Evolutionary conservation across 345 rosid species (phyloP), one percentile per base, ranked within the genome.

Genomic region (Citrus reticulata): DNA sequence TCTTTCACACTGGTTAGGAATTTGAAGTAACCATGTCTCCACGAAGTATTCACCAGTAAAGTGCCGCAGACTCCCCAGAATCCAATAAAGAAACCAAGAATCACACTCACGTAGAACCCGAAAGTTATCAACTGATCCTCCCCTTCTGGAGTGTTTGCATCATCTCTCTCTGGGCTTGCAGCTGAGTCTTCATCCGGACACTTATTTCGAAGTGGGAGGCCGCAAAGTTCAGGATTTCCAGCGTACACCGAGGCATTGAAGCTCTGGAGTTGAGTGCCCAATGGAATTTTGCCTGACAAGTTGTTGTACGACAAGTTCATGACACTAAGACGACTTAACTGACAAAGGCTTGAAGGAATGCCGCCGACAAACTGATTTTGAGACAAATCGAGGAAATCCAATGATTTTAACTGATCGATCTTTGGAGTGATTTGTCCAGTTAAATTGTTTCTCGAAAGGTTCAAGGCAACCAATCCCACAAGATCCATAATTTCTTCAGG

Each of bases 381-480:
- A 0, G 90, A 85, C n/a, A 87, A 54, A 74, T 86, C 87, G 17
- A 85, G 85, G 27, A 40, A 68, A 4, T 82, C 67, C 4, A 87
- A 78, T 10, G 27, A 61, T 39, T 70, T 34, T 34, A 82, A 80
- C 75, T 68, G 77, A 73, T 84, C 85, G 22, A 72, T 68, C 70
- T 63, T 66, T 6, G 2, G 32, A 42, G 84, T 88, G 55, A 88
- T 82, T 20, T n/a, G 1, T 68, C 72, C 72, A 4, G 54, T 37
- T 5, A 68, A 22, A 40, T 40, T 68, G 35, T 34, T 34, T 34
- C 35, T 34, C 35, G 6, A 34, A 34, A 81, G 51, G 11, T 81
- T 81, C 39, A 81, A 3, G 0, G 67, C 73, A 14, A 78, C 27
- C 42, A 77, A 13, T 1, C 13, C 71, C n/a, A 13, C 32, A 34